A percentile compares a stretch with the other conserved stretches of the same genome.
These are phyloP conservation scores for Eucalyptus lansdowneana DNA, from an alignment of 345 rosid genomes.

Conservation along the genomic window DNA sequence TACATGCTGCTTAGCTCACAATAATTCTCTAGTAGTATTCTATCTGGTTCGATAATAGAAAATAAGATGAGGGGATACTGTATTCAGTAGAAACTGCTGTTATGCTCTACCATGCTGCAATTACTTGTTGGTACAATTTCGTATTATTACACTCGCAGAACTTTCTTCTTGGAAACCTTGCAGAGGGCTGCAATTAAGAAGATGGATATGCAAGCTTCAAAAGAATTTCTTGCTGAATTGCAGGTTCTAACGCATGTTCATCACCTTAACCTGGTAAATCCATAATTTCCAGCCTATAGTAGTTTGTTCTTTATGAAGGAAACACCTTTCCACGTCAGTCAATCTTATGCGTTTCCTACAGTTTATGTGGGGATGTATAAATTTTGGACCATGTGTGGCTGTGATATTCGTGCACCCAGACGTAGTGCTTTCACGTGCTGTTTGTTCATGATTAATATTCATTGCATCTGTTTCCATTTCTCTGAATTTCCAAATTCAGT, in stretches of 20 bases:
- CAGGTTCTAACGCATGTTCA: conserved; percentile 89
- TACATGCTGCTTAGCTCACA: background rate
- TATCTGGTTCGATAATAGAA: background rate
- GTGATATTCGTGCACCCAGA: background rate
- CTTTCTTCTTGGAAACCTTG: background rate
- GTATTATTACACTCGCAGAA: background rate
- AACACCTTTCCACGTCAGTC: background rate
- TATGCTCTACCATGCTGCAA: background rate
- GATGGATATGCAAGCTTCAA: conserved; percentile 96
- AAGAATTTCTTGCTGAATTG: conserved; percentile 86
- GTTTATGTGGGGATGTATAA: background rate
- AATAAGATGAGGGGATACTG: background rate
- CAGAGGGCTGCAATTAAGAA: conserved; percentile 98
- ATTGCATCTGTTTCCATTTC: background rate
- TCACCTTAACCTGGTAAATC: conserved; percentile 84
- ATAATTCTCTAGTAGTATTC: background rate
- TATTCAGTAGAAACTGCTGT: no score
- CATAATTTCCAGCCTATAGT: background rate
- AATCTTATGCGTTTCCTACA: background rate
- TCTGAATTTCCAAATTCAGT: background rate
- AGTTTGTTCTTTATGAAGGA: background rate
- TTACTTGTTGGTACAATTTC: background rate
- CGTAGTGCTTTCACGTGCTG: background rate
- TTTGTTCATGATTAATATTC: background rate
- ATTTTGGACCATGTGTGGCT: background rate